These are phyloP conservation scores for Hypocreales sp. DNA, from an alignment of 2,329 filamentous ascomycete species.

Conservation along the genomic window DNA sequence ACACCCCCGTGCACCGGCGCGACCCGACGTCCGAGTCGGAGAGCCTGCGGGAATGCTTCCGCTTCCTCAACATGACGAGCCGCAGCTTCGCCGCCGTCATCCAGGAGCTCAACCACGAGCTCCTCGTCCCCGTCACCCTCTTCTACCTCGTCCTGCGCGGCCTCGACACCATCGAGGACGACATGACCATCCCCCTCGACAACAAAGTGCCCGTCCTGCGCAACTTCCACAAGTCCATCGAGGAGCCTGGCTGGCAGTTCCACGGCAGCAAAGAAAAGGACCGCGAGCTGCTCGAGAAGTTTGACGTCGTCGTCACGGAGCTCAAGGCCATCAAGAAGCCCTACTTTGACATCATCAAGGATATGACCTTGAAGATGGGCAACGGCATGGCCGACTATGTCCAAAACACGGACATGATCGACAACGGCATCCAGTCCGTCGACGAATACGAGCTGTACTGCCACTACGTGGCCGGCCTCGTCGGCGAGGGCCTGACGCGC, in stretches of 20 bases:
- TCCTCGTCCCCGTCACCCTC: conserved; percentile 73
- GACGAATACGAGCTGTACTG: conserved; percentile 94
- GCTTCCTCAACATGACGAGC: conserved; percentile 74
- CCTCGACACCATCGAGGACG: conserved; percentile 96
- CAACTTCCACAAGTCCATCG: conserved; percentile 64
- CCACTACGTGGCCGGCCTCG: conserved; percentile 96
- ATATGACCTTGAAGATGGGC: conserved; percentile 89
- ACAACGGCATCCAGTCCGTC: conserved; percentile 66
- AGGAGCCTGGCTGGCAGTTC: conserved; percentile 82
- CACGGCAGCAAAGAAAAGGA: conserved; percentile 88
- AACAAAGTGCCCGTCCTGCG: conserved; percentile 79
- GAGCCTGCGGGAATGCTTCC: conserved; percentile 69
- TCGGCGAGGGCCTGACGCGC: conserved; percentile 82
- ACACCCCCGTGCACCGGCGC: conserved; percentile 80
- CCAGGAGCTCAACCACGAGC: conserved; percentile 85
- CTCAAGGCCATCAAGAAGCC: conserved; percentile 75
- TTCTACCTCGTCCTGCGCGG: conserved; percentile 91
- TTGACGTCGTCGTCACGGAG: conserved; percentile 73
- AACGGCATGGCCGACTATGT: conserved; percentile 98
- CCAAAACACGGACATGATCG: conserved; percentile 65
- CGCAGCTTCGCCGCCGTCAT: conserved; percentile 90
- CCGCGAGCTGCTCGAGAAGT: conserved; percentile 78
- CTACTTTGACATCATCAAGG: conserved; percentile 77
- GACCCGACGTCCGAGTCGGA: conserved; percentile 59
- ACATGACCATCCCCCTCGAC: conserved; percentile 75